Percentiles rank a stretch among this genome's conserved stretches.
Evolutionary conservation across 2,329 filamentous ascomycete genomes (phyloP).

Genomic region (Beauveria medogensis): DNA sequence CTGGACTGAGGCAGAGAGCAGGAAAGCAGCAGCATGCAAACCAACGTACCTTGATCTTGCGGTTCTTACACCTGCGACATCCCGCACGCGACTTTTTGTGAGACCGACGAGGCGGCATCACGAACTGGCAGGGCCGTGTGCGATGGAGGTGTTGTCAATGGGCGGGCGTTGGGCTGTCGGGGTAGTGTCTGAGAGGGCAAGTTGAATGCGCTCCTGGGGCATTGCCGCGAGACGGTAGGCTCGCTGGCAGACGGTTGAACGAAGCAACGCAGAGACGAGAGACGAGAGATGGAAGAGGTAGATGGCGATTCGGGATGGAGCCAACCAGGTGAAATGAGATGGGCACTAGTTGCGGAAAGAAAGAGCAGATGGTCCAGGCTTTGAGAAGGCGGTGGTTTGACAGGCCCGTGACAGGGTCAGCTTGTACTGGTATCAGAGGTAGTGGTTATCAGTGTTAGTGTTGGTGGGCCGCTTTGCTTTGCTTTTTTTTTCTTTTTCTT

Average conservation of each 20-base stretch:
- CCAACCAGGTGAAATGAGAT: not conserved
- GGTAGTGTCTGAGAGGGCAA: slow-evolving; percentile 2
- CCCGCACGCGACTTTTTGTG: slow-evolving; percentile 64
- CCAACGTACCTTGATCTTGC: slow-evolving; percentile 57
- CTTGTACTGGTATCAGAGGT: not conserved
- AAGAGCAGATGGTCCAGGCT: not conserved
- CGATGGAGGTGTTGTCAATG: not conserved
- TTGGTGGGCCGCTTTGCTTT: slow-evolving; percentile 1
- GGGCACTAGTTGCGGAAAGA: not conserved
- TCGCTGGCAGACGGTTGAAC: not conserved
- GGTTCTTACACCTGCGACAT: slow-evolving; percentile 56
- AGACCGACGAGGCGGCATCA: slow-evolving; percentile 57
- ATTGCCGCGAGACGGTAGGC: not conserved
- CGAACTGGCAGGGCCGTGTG: slow-evolving; percentile 10
- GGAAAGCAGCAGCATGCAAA: not conserved
- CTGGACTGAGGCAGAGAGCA: not conserved
- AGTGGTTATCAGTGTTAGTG: not conserved
- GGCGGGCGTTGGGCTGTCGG: not conserved
- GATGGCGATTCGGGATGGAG: not conserved
- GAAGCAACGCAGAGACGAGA: not conserved
- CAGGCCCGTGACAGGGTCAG: not conserved
- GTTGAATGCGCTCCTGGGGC: slow-evolving; percentile 7
- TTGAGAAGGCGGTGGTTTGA: not conserved
- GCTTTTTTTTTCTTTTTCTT: not conserved
- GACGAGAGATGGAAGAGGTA: not conserved